These are phyloP conservation scores for Andrographis paniculata DNA, from an alignment of 305 asterid species.

Conservation along the genomic window DNA sequence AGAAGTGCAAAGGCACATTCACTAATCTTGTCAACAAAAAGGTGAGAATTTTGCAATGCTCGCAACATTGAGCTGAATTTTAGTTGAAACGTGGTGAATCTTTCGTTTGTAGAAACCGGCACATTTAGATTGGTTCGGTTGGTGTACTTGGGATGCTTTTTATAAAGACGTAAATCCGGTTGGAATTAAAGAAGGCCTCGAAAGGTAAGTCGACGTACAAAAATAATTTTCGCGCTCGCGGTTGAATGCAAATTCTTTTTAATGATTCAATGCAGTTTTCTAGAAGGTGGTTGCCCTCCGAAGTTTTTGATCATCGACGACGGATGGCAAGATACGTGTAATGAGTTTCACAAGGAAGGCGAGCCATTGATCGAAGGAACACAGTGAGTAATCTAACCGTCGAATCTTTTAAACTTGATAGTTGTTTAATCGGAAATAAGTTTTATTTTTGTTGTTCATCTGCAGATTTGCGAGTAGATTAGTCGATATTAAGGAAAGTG, in stretches of 20 bases:
- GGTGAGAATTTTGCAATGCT: conserved; percentile 18
- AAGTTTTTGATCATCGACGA: conserved; percentile 39
- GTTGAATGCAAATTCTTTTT: no score
- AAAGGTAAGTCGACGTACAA: no score
- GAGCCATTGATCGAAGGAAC: conserved; percentile 28
- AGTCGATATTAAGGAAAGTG: conserved; percentile 27
- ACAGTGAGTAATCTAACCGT: conserved; percentile 25
- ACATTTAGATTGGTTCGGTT: conserved; percentile 49
- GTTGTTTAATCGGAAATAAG: neutral
- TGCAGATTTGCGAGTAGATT: conserved; percentile 35
- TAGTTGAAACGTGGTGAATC: no score
- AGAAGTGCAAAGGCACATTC: conserved; percentile 39
- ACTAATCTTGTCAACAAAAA: conserved; percentile 30
- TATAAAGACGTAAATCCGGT: conserved; percentile 34
- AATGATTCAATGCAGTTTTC: conserved; percentile 20
- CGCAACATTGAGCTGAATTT: no score
- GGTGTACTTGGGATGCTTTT: conserved; percentile 59
- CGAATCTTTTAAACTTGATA: conserved; percentile 1
- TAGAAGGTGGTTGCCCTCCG: conserved; percentile 34
- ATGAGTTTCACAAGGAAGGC: conserved; percentile 32
- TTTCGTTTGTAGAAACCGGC: conserved; percentile 25
- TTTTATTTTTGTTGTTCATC: conserved; percentile 1
- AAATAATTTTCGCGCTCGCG: no score
- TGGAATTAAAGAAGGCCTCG: conserved; percentile 36
- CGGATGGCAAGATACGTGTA: conserved; percentile 44